Evolutionary conservation across 2,329 filamentous ascomycete genomes (phyloP).

Genomic region (Biscogniauxia mediterranea): DNA sequence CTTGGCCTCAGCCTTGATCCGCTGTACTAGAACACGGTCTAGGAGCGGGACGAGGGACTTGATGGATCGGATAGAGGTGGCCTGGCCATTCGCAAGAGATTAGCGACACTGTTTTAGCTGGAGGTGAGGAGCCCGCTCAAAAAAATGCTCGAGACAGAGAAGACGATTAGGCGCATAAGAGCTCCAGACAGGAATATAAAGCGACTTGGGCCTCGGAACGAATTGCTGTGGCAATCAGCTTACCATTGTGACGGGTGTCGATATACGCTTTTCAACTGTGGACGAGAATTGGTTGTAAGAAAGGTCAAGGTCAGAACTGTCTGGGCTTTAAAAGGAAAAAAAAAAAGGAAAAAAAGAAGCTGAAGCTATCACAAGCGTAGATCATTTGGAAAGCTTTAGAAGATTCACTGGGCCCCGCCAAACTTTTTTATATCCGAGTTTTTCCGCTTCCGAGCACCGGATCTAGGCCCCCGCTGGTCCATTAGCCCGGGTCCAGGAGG

Average conservation of each 20-base stretch:
- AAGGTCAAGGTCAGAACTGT: neutral
- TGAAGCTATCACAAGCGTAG: slow-evolving; percentile 32
- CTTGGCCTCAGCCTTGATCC: slow-evolving; percentile 95
- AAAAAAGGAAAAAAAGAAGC: slow-evolving; percentile 10
- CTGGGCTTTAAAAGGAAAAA: neutral
- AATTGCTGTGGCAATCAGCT: slow-evolving; percentile 4
- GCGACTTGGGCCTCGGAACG: neutral
- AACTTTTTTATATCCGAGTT: slow-evolving; percentile 29
- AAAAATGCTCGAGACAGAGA: neutral
- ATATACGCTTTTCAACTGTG: neutral
- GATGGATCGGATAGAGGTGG: slow-evolving; percentile 86
- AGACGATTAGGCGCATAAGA: no score
- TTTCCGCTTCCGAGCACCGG: slow-evolving; percentile 22
- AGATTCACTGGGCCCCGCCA: slow-evolving; percentile 24
- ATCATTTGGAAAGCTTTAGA: slow-evolving; percentile 32
- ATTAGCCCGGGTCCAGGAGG: neutral
- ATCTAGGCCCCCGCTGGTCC: neutral
- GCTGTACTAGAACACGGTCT: slow-evolving; percentile 97
- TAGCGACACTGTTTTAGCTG: neutral
- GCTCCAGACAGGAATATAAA: neutral
- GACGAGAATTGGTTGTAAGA: neutral
- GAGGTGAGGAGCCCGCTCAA: neutral
- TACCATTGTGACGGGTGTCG: slow-evolving; percentile 27
- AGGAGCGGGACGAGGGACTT: slow-evolving; percentile 92
- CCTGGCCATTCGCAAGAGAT: slow-evolving; percentile 38